phyloP scores from a whole-genome alignment of 2,329 filamentous ascomycete genomes.

The Xylaria hypoxylon region DNA sequence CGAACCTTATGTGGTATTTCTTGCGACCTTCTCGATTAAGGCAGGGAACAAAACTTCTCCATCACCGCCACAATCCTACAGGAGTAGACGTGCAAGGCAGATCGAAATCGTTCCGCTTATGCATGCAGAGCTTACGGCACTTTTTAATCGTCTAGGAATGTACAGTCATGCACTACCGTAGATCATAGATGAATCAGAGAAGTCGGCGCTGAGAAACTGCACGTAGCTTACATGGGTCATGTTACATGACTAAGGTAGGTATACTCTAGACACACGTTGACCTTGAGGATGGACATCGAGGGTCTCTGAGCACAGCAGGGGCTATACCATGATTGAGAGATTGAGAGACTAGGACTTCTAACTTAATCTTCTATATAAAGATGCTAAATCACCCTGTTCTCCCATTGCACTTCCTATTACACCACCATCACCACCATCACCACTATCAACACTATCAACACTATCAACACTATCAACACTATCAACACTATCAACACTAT shows the following conservation, averaged over 20 bases:
- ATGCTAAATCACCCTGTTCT: slow-evolving; percentile 28
- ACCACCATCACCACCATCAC: slow-evolving; percentile 28
- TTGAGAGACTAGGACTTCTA: slow-evolving; percentile 20
- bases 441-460: too few relatives aligned
- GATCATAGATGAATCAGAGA: slow-evolving; percentile 21
- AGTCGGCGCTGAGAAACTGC: slow-evolving; percentile 13
- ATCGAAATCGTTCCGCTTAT: slow-evolving; percentile 21
- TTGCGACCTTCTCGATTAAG: slow-evolving; percentile 29
- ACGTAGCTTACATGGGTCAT: too few relatives aligned
- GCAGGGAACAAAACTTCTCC: slow-evolving; percentile 25
- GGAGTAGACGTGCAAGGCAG: slow-evolving; percentile 23
- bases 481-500: too few relatives aligned
- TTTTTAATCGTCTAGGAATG: slow-evolving; percentile 26
- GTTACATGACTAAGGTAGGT: slow-evolving; percentile 28
- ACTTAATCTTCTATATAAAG: slow-evolving; percentile 29
- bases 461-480: too few relatives aligned
- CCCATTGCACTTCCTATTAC: slow-evolving; percentile 27
- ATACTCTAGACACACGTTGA: slow-evolving; percentile 25
- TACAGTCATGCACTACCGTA: too few relatives aligned
- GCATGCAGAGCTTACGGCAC: slow-evolving; percentile 17
- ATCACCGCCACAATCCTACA: slow-evolving; percentile 27
- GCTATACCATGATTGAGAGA: slow-evolving; percentile 27
- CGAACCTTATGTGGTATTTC: slow-evolving; percentile 24
- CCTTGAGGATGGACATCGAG: slow-evolving; percentile 21
- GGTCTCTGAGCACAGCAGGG: slow-evolving; percentile 22